phyloP scores from a whole-genome alignment of 1,139 yeast genomes.

The Candida mesenterica region DNA sequence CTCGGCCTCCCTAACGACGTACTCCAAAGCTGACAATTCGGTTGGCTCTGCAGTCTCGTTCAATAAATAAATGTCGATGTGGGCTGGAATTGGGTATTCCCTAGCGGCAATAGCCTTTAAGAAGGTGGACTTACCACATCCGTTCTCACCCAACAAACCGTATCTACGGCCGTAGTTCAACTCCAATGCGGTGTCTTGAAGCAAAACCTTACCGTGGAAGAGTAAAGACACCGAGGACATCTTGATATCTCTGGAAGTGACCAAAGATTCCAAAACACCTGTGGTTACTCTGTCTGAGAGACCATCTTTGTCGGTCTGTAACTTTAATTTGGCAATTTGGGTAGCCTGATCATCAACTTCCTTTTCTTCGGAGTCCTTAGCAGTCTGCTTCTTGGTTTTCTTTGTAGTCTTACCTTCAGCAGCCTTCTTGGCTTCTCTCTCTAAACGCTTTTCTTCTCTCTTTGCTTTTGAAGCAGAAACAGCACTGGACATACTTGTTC shows the following conservation, averaged over 20 bases:
- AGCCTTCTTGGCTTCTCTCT: conserved; percentile 61
- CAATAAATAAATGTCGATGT: conserved; percentile 84
- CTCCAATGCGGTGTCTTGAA: conserved; percentile 89
- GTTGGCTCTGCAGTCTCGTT: conserved; percentile 98
- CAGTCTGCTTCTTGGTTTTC: conserved; percentile 55
- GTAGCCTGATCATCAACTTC: conserved; percentile 65
- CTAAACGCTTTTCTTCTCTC: conserved; percentile 83
- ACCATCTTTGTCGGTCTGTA: conserved; percentile 92
- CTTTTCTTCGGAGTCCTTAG: conserved; percentile 57
- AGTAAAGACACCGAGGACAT: conserved; percentile 84
- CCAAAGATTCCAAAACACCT: conserved; percentile 89
- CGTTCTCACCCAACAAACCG: conserved; percentile 96
- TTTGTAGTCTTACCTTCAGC: conserved; percentile 74
- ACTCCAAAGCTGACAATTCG: conserved; percentile 88
- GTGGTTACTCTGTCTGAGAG: conserved; percentile 96
- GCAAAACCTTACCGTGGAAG: conserved; percentile 95
- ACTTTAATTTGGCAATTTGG: conserved; percentile 79
- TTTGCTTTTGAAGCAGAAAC: conserved; percentile 93
- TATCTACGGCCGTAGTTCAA: conserved; percentile 96
- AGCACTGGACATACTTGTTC: conserved; percentile 43
- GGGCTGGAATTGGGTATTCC: conserved; percentile 93
- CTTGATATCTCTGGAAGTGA: conserved; percentile 92
- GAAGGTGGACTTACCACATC: conserved; percentile 98
- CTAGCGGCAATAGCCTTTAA: conserved; percentile 91
- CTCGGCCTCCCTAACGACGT: conserved; percentile 97